Base-by-base conservation (phyloP, 2,329 filamentous ascomycete genomes). In the Colletotrichum acutatum region DNA sequence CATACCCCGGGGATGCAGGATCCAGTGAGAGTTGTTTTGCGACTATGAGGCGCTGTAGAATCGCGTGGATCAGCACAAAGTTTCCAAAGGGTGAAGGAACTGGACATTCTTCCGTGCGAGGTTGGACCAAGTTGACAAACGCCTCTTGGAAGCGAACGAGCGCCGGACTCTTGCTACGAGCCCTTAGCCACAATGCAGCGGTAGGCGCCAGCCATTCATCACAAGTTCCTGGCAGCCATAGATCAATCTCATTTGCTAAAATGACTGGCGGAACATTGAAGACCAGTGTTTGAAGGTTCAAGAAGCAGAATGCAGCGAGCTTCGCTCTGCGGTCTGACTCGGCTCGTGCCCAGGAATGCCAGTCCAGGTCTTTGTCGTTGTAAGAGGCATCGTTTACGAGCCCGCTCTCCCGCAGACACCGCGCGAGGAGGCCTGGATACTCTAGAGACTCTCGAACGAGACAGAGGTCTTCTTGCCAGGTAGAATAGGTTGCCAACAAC, bases 221-320 rank as follows among this genome's bases (percentile, higher is more conserved):
- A 32, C 57, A 68, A 14, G 58, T 46, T 8, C 42, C 59, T 22
- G 49, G 66, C 22, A 63, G 30, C 16, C 32, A 32, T 3, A 68
- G 49, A 11, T 61, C 26, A 16, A 63, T 56, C 19, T 63, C 58
- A 16, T 68, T 68, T 6, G 42, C 42, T 9, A 68, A 24, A 22
- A 62, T 26, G 7, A 68, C 56, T 5, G 66, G 66, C 9, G 66
- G 66, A n/a, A 54, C 57, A 22, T 62, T 52, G 30, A 68, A 68
- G 26, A 68, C 66, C 22, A 68, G 46, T 24, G 57, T 62, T 52
- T 68, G 66, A n/a, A 68, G 57, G 30, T 62, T 68, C 46, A 62
- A 62, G 46, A 68, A 68, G 46, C 66, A 68, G 32, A 68, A 68
- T 11, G 58, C 46, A 3, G 66, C 52, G 16, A 68, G 58, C 11